Evolutionary conservation across 345 rosid genomes (phyloP).

Genomic region (Firmiana major): DNA sequence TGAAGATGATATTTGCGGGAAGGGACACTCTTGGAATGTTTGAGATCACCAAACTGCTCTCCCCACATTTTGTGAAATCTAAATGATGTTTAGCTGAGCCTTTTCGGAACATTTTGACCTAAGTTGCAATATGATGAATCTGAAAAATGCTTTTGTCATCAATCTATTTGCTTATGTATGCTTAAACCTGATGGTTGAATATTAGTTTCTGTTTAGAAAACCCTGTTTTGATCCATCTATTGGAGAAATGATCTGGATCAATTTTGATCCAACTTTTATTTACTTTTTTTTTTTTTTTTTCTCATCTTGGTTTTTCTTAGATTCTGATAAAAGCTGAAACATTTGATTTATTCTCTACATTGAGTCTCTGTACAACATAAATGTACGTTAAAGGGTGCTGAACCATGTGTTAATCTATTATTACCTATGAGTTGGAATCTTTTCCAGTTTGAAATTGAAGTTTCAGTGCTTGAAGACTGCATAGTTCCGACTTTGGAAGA

Average conservation of each 20-base stretch:
- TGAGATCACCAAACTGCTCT: slow-evolving; percentile 23
- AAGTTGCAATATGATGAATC: not conserved
- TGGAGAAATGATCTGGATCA: not conserved
- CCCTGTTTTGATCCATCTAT: not conserved
- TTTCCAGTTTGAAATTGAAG: not conserved
- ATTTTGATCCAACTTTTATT: not conserved
- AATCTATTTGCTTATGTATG: not conserved
- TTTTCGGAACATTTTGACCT: not conserved
- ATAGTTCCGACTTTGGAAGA: no score
- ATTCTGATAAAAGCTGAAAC: not conserved
- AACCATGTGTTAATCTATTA: no score
- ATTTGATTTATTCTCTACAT: not conserved
- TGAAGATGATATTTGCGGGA: slow-evolving; percentile 30
- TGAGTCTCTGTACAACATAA: no score
- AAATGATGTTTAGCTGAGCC: not conserved
- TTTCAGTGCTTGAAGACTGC: not conserved
- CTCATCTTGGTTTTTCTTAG: not conserved
- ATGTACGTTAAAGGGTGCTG: no score
- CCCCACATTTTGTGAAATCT: slow-evolving; percentile 29
- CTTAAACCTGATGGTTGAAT: not conserved
- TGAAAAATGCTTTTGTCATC: not conserved
- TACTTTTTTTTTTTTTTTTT: no score
- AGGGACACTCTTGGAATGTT: slow-evolving; percentile 29
- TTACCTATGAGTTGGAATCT: no score
- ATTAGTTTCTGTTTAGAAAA: not conserved